Percentiles rank a stretch among this genome's conserved stretches.
Conservation (phyloP, 2,329 filamentous ascomycete genomes). For the Sporothrix pseudoabietina region DNA sequence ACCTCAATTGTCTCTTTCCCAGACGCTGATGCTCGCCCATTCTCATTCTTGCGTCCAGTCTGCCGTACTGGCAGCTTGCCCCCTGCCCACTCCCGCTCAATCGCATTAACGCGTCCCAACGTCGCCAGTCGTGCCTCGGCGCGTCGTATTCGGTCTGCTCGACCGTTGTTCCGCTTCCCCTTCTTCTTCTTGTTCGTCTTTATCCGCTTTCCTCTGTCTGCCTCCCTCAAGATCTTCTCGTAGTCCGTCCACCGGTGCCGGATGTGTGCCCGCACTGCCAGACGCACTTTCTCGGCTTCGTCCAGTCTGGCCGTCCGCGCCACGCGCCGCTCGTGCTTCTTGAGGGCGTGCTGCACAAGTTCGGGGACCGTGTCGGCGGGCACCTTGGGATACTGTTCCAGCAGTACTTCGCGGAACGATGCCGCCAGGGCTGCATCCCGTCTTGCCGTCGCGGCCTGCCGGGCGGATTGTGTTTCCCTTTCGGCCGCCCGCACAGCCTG, state of each 20-base stretch:
- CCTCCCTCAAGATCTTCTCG: slow-evolving; percentile 43
- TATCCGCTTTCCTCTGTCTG: neutral
- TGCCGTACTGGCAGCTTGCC: neutral
- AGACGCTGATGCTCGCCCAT: no score
- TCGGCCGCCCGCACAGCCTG: slow-evolving; percentile 40
- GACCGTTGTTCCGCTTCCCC: no score
- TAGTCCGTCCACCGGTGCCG: slow-evolving; percentile 54
- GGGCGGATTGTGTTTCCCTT: slow-evolving; percentile 39
- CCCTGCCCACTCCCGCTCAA: slow-evolving; percentile 26
- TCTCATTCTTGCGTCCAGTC: neutral
- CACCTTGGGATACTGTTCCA: slow-evolving; percentile 46
- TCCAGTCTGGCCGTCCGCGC: slow-evolving; percentile 48
- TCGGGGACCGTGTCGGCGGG: slow-evolving; percentile 42
- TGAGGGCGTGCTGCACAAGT: slow-evolving; percentile 48
- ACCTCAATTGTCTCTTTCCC: neutral
- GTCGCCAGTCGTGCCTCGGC: slow-evolving; percentile 36
- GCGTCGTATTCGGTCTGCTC: slow-evolving; percentile 12
- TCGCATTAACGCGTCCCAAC: slow-evolving; percentile 20
- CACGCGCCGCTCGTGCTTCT: slow-evolving; percentile 52
- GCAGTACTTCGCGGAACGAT: slow-evolving; percentile 43
- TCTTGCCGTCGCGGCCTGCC: slow-evolving; percentile 41
- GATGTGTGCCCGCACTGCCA: slow-evolving; percentile 54
- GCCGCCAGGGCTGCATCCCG: slow-evolving; percentile 43
- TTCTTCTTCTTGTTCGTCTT: neutral
- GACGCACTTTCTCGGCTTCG: slow-evolving; percentile 45